Evolutionary conservation across 1,139 yeast species (phyloP).

Genomic region (Kodamaea sp.): DNA sequence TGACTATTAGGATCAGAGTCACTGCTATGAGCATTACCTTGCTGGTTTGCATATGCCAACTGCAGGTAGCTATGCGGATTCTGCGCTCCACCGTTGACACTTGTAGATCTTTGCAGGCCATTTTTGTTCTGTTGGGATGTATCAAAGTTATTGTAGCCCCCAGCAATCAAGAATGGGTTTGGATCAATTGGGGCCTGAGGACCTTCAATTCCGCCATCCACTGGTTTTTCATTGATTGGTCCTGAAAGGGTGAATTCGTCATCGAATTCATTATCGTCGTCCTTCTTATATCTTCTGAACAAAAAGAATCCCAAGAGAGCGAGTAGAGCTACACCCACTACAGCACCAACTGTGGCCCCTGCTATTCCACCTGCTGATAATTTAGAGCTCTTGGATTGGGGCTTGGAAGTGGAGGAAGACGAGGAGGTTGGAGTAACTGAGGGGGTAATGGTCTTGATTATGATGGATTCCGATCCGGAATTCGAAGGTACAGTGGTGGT

Average conservation of each 20-base stretch:
- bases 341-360: slow-evolving; percentile 67
- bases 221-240: slow-evolving; percentile 24
- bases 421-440: slow-evolving; percentile 9
- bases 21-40: slow-evolving; percentile 8
- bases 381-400: slow-evolving; percentile 13
- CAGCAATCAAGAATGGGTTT: slow-evolving; percentile 26
- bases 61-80: slow-evolving; percentile 14
- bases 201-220: slow-evolving; percentile 1
- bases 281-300: slow-evolving; percentile 35
- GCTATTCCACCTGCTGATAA: slow-evolving; percentile 70
- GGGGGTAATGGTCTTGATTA: slow-evolving; percentile 17
- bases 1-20: slow-evolving; percentile 12
- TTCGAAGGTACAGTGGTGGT: slow-evolving; percentile 13
- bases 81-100: slow-evolving; percentile 1
- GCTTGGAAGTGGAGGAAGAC: slow-evolving; percentile 4
- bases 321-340: slow-evolving; percentile 45
- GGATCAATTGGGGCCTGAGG: slow-evolving; percentile 15
- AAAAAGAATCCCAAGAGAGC: slow-evolving; percentile 40
- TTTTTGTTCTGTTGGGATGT: slow-evolving; percentile 14
- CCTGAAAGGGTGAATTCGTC: slow-evolving; percentile 41
- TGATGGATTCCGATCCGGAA: slow-evolving; percentile 13
- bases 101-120: slow-evolving; percentile 4
- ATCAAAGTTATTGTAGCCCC: slow-evolving; percentile 20
- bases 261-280: slow-evolving; percentile 39
- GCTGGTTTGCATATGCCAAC: slow-evolving; percentile 14